phyloP scores from a whole-genome alignment of 768 basidiomycete genomes.

The Pisolithus microcarpus region DNA sequence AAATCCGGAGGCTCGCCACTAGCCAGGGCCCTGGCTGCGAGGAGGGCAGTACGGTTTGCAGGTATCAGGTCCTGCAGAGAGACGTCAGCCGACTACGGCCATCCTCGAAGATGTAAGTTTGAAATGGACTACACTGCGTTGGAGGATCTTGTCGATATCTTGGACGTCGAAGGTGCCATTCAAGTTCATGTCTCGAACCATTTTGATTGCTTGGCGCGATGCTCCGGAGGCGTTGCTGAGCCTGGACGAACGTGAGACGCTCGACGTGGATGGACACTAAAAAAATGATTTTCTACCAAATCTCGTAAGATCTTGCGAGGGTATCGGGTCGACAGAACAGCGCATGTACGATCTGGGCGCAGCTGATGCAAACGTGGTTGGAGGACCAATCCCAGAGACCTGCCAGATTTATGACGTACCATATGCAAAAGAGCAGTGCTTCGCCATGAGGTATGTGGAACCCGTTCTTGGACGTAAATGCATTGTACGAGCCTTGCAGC shows the following conservation, averaged over 20 bases:
- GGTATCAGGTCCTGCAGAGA: slow-evolving; percentile 45
- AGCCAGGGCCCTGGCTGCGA: slow-evolving; percentile 34
- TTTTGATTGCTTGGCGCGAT: slow-evolving; percentile 47
- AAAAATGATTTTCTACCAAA: slow-evolving; percentile 45
- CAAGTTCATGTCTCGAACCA: slow-evolving; percentile 56
- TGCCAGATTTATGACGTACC: slow-evolving; percentile 36
- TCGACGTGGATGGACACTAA: background rate
- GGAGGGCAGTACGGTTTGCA: slow-evolving; percentile 43
- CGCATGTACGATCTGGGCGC: slow-evolving; percentile 80
- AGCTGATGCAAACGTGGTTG: slow-evolving; percentile 34
- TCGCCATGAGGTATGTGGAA: slow-evolving; percentile 78
- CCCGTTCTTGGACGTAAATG: slow-evolving; percentile 58
- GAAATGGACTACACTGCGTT: slow-evolving; percentile 34
- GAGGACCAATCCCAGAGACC: background rate
- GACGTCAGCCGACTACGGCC: background rate
- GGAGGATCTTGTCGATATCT: slow-evolving; percentile 50
- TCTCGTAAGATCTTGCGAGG: slow-evolving; percentile 66
- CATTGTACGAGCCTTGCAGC: slow-evolving; percentile 84
- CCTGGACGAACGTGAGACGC: slow-evolving; percentile 38
- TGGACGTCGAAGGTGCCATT: slow-evolving; percentile 47
- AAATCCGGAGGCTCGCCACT: slow-evolving; percentile 31
- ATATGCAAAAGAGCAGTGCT: slow-evolving; percentile 70
- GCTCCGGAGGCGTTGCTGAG: slow-evolving; percentile 64
- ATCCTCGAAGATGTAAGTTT: background rate
- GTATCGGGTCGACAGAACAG: slow-evolving; percentile 77